Conservation (phyloP, 306 rosid species). For the Psophocarpus tetragonolobus region DNA sequence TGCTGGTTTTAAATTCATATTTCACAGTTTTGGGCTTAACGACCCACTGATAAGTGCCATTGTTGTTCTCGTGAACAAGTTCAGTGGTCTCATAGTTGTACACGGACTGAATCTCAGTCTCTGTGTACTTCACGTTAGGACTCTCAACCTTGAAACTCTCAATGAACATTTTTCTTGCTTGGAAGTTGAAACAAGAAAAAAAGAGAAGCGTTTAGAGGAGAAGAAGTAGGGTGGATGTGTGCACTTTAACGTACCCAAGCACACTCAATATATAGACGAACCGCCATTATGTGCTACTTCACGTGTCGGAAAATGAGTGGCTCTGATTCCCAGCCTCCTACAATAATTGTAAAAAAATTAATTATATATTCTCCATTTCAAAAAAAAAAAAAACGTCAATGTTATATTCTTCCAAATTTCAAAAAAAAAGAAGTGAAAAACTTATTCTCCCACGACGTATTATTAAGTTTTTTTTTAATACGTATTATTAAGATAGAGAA, state of each 20-base stretch:
- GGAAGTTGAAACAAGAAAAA: neutral
- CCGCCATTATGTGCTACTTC: neutral
- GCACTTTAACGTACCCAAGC: neutral
- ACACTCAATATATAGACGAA: constrained; percentile 45
- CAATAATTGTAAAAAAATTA: neutral
- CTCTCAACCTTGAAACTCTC: constrained; percentile 91
- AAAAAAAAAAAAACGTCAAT: no score
- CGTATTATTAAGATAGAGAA: no score
- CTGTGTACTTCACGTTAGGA: constrained; percentile 75
- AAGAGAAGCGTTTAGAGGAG: neutral
- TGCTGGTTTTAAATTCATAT: constrained; percentile 77
- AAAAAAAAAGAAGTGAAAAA: no score
- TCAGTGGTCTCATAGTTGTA: constrained; percentile 91
- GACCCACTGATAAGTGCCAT: constrained; percentile 87
- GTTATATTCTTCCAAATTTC: no score
- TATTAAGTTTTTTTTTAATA: no score
- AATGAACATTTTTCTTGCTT: constrained; percentile 56
- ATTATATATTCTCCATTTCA: no score
- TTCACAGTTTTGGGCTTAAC: constrained; percentile 83
- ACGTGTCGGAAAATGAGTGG: constrained; percentile 46
- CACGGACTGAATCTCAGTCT: constrained; percentile 77
- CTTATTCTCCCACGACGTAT: neutral
- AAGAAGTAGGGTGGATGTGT: neutral
- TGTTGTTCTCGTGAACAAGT: constrained; percentile 80
- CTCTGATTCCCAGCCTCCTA: neutral